Evolutionary conservation across 805 yeast species (phyloP), one percentile per base, ranked within the genome.

Genomic region (Saccharomycopsis capsularis): DNA sequence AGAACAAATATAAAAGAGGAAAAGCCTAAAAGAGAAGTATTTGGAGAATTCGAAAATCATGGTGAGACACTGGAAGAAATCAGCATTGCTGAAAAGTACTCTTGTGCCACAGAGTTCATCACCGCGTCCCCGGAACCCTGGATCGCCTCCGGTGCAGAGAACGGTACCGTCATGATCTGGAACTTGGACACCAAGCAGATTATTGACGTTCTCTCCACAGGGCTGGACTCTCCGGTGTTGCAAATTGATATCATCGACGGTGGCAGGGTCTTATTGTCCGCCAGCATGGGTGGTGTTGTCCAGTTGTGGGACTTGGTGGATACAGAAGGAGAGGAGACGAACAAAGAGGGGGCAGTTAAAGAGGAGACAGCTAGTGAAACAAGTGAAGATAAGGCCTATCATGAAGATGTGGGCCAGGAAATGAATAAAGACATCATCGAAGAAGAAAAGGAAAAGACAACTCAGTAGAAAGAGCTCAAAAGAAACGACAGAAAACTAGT

Each of bases 121-220:
- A 32, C 66, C 5, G 59, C 55, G 2, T 59, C 64, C 2, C 52
- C 56, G 5, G 60, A 56, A 6, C 72, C 78, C 2, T 56, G 71
- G 45, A 68, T 81, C 2, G 77, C 70, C 2, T 79, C 87, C 0
- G 90, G 90, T 0, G 72, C 82, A 38, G 87, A 82, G 41, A 51
- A 56, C 11, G 76, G 78, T 1, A 69, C 74, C 1, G 60, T 82
- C 0, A 58, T 77, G 13, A 62, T 84, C 11, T 85, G 90, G 91
- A 80, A 82, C 57, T 67, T 85, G 4, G 88, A 83, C 52, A 60
- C 77, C 3, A 81, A 79, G 56, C 65, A 73, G 15, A 62, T 82
- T 2, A 67, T 70, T 3, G 38, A 27, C 3, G 41, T 37, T 3
- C 45, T 48, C 19, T 35, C 22, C 6, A 53, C 42, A 38, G 40